Conservation (phyloP, 805 yeast genomes). For the Metschnikowia cerradonensis region DNA sequence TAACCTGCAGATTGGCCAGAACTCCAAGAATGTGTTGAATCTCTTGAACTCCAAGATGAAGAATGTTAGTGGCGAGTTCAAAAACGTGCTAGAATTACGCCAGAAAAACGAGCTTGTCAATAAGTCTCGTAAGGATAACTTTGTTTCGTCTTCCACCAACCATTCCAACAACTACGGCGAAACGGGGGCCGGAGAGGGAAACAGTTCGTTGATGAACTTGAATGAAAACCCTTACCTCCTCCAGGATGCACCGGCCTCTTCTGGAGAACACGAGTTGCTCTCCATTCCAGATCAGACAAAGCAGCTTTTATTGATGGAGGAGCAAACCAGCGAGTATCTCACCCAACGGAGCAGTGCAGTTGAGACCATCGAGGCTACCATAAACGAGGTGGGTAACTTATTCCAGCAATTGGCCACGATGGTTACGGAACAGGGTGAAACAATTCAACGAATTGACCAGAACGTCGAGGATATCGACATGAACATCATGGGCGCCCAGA, state of each 20-base stretch:
- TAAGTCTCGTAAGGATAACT: constrained; percentile 78
- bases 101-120: constrained; percentile 79
- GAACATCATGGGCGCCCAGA: constrained; percentile 89
- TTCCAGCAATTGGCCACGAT: constrained; percentile 94
- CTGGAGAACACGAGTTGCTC: constrained; percentile 43
- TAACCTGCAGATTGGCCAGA: constrained; percentile 65
- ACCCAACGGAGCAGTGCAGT: constrained; percentile 87
- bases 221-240: constrained; percentile 40
- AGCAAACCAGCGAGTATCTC: constrained; percentile 69
- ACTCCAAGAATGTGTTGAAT: constrained; percentile 82
- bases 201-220: constrained; percentile 16
- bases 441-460: constrained; percentile 89
- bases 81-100: constrained; percentile 81
- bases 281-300: constrained; percentile 78
- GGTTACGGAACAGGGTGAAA: constrained; percentile 97
- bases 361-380: constrained; percentile 94
- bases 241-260: constrained; percentile 19
- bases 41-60: constrained; percentile 85
- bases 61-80: constrained; percentile 88
- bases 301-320: constrained; percentile 79
- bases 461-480: constrained; percentile 90
- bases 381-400: constrained; percentile 91
- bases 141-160: constrained; percentile 52
- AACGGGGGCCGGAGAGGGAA: constrained; percentile 20
- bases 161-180: constrained; percentile 25